These are phyloP conservation scores for Coniochaeta ligniaria DNA, from an alignment of 2,329 filamentous ascomycete species.

Conservation along the genomic window DNA sequence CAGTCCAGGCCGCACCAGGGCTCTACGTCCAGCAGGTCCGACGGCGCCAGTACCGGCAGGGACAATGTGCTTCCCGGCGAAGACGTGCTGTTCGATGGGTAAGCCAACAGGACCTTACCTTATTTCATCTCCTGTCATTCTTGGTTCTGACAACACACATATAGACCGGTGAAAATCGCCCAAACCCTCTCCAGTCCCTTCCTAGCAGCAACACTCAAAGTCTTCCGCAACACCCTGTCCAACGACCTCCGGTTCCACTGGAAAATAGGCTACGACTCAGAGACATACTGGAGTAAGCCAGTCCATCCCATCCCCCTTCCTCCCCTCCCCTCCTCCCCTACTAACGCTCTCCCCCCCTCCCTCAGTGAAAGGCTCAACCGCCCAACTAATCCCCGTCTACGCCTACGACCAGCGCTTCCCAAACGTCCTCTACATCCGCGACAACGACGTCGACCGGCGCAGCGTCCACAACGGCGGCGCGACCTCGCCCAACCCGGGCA, in stretches of 20 bases:
- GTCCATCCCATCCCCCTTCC: no score
- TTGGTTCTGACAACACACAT: constrained; percentile 1
- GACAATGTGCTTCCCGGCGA: constrained; percentile 21
- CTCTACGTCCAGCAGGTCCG: constrained; percentile 11
- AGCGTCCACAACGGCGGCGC: no score
- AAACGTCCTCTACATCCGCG: constrained; percentile 18
- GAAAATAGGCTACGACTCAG: constrained; percentile 16
- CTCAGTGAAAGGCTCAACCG: constrained; percentile 18
- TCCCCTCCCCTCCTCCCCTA: not conserved
- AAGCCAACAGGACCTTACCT: not conserved
- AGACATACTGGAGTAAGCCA: constrained; percentile 20
- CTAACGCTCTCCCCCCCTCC: not conserved
- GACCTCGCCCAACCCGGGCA: constrained; percentile 6
- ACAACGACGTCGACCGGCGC: constrained; percentile 15
- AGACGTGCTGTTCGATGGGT: constrained; percentile 19
- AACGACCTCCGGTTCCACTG: constrained; percentile 19
- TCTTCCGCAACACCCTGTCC: constrained; percentile 18
- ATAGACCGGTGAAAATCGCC: constrained; percentile 15
- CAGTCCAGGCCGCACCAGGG: constrained; percentile 1
- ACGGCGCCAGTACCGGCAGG: constrained; percentile 14
- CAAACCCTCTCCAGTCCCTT: constrained; percentile 13
- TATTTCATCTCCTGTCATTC: not conserved
- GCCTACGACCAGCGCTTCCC: constrained; percentile 19
- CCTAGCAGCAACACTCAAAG: constrained; percentile 16
- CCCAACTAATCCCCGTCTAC: constrained; percentile 19